Evolutionary conservation across 176 grass and related monocot genomes (phyloP).

Genomic region (Areca catechu): DNA sequence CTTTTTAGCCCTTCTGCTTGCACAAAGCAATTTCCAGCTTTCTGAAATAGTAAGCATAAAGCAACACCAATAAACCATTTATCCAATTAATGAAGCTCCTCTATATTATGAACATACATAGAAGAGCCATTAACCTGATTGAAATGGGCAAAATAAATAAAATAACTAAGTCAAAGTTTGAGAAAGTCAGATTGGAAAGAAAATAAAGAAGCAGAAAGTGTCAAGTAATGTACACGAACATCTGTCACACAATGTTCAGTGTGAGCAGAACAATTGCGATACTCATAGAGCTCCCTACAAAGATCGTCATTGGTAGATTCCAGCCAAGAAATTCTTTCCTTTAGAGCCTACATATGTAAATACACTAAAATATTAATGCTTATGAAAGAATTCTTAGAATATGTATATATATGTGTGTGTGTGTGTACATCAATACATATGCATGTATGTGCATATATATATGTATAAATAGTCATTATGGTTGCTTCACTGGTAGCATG

Average conservation of each 20-base stretch:
- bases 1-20: slow-evolving; percentile 92
- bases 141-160: too few species aligned
- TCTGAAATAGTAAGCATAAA: slow-evolving; percentile 47
- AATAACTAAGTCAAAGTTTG: too few species aligned
- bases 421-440: too few species aligned
- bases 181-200: slow-evolving; percentile 13
- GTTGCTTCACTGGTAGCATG: too few species aligned
- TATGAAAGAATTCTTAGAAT: too few species aligned
- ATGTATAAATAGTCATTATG: too few species aligned
- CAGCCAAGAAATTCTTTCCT: slow-evolving; percentile 85
- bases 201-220: slow-evolving; percentile 13
- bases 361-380: too few species aligned
- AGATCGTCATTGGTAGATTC: slow-evolving; percentile 89
- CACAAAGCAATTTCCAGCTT: slow-evolving; percentile 44
- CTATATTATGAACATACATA: too few species aligned
- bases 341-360: slow-evolving; percentile 47
- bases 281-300: slow-evolving; percentile 61
- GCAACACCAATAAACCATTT: slow-evolving; percentile 1
- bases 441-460: too few species aligned
- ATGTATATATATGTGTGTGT: too few species aligned
- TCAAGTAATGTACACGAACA: slow-evolving; percentile 42
- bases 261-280: slow-evolving; percentile 30
- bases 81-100: slow-evolving; percentile 12
- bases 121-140: too few species aligned
- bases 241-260: slow-evolving; percentile 54